Evolutionary conservation across 2,329 filamentous ascomycete genomes (phyloP), one percentile per base, ranked within the genome.

Genomic region (Botrytis byssoidea): DNA sequence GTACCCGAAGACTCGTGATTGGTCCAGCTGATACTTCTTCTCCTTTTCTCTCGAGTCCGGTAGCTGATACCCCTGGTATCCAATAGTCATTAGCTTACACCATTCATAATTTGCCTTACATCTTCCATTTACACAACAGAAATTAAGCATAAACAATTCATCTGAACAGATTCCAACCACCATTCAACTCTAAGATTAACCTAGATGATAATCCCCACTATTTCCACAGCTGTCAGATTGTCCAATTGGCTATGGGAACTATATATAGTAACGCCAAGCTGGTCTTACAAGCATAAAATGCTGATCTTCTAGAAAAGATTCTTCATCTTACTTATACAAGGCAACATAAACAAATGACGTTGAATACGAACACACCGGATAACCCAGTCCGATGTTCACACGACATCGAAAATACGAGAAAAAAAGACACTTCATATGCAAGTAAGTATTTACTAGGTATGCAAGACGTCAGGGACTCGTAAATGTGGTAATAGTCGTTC

Each of bases 131-230:
- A 44, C 51, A 57, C 66, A 25, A 57, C 48, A 57, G 66, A 44
- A 42, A 69, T 57, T 57, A 69, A 69, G 66, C 66, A 42, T 69
- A 57, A 68, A 57, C n/a, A 18, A n/a, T 57, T 69, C 66, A 69
- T 57, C 66, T 32, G 25, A 25, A 42, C 18, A 37, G 42, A 9
- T 40, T 40, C n/a, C 18, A 32, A 32, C 22, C 18, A 35, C 4
- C 32, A 18, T 37, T 51, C 44, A 51, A 51, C 44, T 67, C 44
- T 42, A 59, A 69, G 35, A 69, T 68, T 68, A 32, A 55, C 25
- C 35, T 55, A 42, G 65, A 29, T 29, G 35, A 69, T 69, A 48
- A 32, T 18, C 37, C 3, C 66, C 66, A 69, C 37, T 69, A 12
- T 67, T 67, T 29, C 25, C 46, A 40, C 32, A n/a, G 46, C 46